Conservation (phyloP, 1,139 yeast species). For the Pichia sp. region DNA sequence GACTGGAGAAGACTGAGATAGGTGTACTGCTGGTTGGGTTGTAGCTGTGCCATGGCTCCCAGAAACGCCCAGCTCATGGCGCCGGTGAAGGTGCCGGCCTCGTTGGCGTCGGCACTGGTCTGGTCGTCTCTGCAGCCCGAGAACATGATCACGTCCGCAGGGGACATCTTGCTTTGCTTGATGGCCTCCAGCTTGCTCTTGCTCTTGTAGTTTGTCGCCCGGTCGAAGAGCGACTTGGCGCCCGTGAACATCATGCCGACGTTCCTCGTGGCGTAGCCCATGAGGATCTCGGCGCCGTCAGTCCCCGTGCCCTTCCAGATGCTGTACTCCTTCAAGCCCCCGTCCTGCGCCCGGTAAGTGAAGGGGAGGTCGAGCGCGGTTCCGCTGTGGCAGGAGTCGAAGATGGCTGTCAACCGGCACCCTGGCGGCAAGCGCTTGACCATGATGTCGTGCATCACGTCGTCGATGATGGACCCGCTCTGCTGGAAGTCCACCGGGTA, state of each 20-base stretch:
- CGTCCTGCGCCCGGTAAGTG: slow-evolving; percentile 78
- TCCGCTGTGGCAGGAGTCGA: slow-evolving; percentile 93
- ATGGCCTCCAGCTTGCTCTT: slow-evolving; percentile 39
- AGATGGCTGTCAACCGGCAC: slow-evolving; percentile 80
- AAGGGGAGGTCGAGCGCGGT: slow-evolving; percentile 87
- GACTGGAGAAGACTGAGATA: slow-evolving; percentile 75
- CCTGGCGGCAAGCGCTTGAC: slow-evolving; percentile 78
- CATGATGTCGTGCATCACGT: slow-evolving; percentile 76
- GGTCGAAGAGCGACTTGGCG: slow-evolving; percentile 48
- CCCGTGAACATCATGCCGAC: slow-evolving; percentile 50
- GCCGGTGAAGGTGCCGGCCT: slow-evolving; percentile 77
- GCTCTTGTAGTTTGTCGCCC: slow-evolving; percentile 31
- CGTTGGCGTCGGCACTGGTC: slow-evolving; percentile 75
- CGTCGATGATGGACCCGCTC: slow-evolving; percentile 63
- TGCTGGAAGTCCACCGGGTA: slow-evolving; percentile 84
- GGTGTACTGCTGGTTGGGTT: slow-evolving; percentile 51
- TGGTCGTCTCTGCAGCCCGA: slow-evolving; percentile 92
- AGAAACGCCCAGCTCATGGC: slow-evolving; percentile 94
- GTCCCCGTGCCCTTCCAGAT: slow-evolving; percentile 79
- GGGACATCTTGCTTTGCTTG: slow-evolving; percentile 62
- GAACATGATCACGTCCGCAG: slow-evolving; percentile 82
- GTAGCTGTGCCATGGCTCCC: slow-evolving; percentile 59
- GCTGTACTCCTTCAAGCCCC: slow-evolving; percentile 85
- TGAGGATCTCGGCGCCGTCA: slow-evolving; percentile 67
- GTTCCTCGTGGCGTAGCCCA: slow-evolving; percentile 72